Base-by-base conservation (phyloP, 441 rosid genomes). In the Theobroma grandiflorum region DNA sequence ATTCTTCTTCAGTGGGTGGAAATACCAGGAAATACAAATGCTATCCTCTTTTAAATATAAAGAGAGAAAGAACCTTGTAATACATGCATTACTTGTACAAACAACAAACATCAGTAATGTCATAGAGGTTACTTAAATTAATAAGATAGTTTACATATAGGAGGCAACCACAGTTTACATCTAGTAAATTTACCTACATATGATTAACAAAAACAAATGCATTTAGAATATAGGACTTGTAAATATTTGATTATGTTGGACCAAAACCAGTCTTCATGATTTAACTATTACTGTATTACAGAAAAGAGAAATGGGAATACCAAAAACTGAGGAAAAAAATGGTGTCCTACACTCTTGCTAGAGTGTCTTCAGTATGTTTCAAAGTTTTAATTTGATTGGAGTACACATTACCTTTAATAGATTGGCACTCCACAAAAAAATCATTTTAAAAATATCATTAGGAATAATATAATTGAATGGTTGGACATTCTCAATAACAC, bases 301-400 rank as follows among this genome's bases (percentile, higher is more conserved):
- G 3, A 8, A 70, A 50, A 52, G 47, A 52, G 62, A 57, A 57
- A 15, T 6, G 20, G 50, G 47, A 50, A 55, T 72, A 53, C 31
- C 35, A 3, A 37, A 72, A 72, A n/a, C 37, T n/a, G 37, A 38
- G 66, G 66, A 47, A 35, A 62, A 52, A 35, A 63, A 31, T 63
- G 67, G 7, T 35, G 9, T 2, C n/a, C 10, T n/a, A 71, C 59
- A 37, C 20, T 58, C 37, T 37, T 58, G 53, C 40, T 58, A 57
- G 49, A 73, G 20, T 6, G 15, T 22, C 49, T 55, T 53, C 31
- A 5, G 64, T 37, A 55, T 73, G 49, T 57, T 57, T n/a, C 22
- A 53, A 72, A 52, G 62, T 37, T 55, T 73, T 20, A 18, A 59
- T 18, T 57, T 74, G 77, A 20, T 12, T 57, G 75, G 31, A 72